These are phyloP conservation scores for Saccharomyces hybrid DNA, from an alignment of 1,139 yeast genomes.

Conservation along the genomic window DNA sequence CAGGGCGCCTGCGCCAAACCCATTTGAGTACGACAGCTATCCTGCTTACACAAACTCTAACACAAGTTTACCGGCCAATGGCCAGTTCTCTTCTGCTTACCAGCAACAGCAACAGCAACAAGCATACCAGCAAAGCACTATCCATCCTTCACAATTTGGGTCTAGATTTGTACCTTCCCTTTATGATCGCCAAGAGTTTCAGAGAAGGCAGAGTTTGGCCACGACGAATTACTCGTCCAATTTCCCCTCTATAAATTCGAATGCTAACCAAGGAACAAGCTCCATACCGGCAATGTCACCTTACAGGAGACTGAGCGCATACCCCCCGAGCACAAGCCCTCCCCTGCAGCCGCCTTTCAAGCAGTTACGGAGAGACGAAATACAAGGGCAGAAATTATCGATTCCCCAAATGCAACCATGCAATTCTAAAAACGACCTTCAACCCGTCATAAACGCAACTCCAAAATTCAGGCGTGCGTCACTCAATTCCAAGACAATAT, in stretches of 20 bases:
- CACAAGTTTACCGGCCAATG: constrained; percentile 1
- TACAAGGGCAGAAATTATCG: constrained; percentile 10
- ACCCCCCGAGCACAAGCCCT: constrained; percentile 21
- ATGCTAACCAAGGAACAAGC: neutral
- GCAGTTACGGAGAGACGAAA: constrained; percentile 19
- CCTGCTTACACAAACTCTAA: constrained; percentile 10
- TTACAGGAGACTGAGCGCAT: constrained; percentile 28
- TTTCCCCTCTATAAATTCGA: neutral
- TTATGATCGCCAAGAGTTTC: constrained; percentile 26
- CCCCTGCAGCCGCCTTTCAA: constrained; percentile 20
- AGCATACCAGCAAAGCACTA: constrained; percentile 9
- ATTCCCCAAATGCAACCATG: constrained; percentile 27
- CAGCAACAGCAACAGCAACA: constrained; percentile 14
- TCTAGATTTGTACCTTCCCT: constrained; percentile 10
- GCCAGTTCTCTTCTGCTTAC: constrained; percentile 8
- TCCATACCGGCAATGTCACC: constrained; percentile 14
- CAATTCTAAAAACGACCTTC: constrained; percentile 41
- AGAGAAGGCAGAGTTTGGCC: constrained; percentile 36
- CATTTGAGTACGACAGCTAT: constrained; percentile 32
- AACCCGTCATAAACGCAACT: constrained; percentile 53
- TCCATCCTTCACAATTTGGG: neutral
- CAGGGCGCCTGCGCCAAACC: constrained; percentile 42
- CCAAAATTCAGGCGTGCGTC: constrained; percentile 81
- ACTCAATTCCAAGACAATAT: constrained; percentile 65
- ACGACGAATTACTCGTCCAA: constrained; percentile 8